phyloP scores from a whole-genome alignment of 2,329 filamentous ascomycete genomes.

The Mycogone perniciosa region DNA sequence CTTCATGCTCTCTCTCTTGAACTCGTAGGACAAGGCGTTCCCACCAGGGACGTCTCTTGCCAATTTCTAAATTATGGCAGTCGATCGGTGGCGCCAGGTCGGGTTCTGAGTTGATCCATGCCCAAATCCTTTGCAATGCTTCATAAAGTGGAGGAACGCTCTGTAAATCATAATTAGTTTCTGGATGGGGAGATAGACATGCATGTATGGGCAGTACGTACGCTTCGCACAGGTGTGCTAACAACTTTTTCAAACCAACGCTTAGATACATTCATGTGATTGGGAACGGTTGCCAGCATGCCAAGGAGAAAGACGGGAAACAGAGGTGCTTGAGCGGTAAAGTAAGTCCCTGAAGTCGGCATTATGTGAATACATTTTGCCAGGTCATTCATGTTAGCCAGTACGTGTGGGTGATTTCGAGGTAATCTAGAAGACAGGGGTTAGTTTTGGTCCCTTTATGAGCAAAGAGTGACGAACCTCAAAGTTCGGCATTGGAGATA shows the following conservation, averaged over 20 bases:
- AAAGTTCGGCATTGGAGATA: slow-evolving; percentile 34
- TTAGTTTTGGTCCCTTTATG: slow-evolving; percentile 5
- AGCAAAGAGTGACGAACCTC: slow-evolving; percentile 21
- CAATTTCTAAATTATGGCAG: slow-evolving; percentile 18
- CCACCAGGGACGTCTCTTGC: slow-evolving; percentile 33
- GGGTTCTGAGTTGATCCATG: slow-evolving; percentile 28
- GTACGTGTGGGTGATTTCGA: slow-evolving; percentile 30
- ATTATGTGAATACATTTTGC: slow-evolving; percentile 33
- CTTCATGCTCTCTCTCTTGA: slow-evolving; percentile 26
- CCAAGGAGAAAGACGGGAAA: slow-evolving; percentile 37
- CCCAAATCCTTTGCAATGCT: slow-evolving; percentile 28
- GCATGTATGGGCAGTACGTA: slow-evolving; percentile 22
- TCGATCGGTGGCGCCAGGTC: slow-evolving; percentile 12
- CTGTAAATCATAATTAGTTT: slow-evolving; percentile 16
- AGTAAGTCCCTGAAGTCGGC: slow-evolving; percentile 35
- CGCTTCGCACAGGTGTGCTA: slow-evolving; percentile 32
- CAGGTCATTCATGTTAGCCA: slow-evolving; percentile 27
- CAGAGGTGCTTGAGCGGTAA: slow-evolving; percentile 37
- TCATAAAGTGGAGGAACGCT: slow-evolving; percentile 34
- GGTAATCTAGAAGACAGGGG: slow-evolving; percentile 24
- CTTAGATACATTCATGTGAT: slow-evolving; percentile 24
- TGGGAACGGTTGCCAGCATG: slow-evolving; percentile 25
- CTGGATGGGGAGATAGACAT: background rate
- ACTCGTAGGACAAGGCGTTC: slow-evolving; percentile 31
- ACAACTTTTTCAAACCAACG: slow-evolving; percentile 34